Base-by-base conservation (phyloP, 495 filamentous ascomycete species). In the Xylaria curta region DNA sequence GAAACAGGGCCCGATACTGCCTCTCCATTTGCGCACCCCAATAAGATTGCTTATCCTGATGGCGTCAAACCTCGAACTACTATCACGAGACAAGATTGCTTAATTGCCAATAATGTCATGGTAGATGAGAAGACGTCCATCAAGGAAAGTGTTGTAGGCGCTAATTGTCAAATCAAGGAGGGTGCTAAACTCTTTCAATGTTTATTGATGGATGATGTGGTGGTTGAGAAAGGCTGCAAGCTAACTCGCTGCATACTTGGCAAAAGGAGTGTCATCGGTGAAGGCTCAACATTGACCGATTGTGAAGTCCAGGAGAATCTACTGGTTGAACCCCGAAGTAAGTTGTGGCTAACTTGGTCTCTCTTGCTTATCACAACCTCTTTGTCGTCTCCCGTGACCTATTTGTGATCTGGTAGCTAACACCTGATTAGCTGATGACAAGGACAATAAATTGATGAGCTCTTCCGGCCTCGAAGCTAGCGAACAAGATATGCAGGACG, bases 281-380 rank as follows among this genome's bases (percentile, higher is more conserved):
- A 91, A 31, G 91, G 91, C 58, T 91, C 88, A 59, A 85, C 86
- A 21, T 82, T 99, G 67, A 93, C 89, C 67, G 94, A 98, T 70
- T 97, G 94, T 75, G 94, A 97, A 80, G 89, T 98, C 3, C 93
- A 97, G 78, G 93, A 97, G 79, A 93, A 91, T 40, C 87, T 91
- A 77, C 82, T 92, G n/a, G 92, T 98, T 15, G 89, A 91, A 70
- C 89, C 93, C 28, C 90, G 89, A 76, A 94, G 89, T 91, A 82
- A 87, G 89, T 88, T 66, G 59, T 40, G 68, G 19, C 68, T 28
- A 65, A 65, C 12, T 24, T 49, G 13, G 24, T 8, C 36, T 33
- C 24, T 42, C 15, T 44, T 15, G 8, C 53, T 28, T 26, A n/a
- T 38, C 15, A 15, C 31, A 36, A 40, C 54, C 58, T 47, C 51